Evolutionary conservation across 441 rosid genomes (phyloP).

Genomic region (Adansonia madagascariensis): DNA sequence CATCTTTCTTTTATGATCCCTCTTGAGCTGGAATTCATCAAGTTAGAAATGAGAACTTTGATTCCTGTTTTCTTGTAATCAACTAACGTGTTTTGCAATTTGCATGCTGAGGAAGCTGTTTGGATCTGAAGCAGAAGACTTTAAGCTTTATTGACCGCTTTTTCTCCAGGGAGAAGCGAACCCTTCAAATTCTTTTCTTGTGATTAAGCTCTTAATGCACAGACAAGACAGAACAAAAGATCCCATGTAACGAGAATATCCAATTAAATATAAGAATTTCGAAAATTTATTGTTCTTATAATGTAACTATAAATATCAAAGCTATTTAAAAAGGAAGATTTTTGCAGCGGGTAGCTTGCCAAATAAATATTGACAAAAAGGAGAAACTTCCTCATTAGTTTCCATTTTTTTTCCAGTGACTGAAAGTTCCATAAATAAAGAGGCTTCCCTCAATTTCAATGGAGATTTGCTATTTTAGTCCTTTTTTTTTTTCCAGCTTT

Average conservation of each 20-base stretch:
- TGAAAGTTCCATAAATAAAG: background rate
- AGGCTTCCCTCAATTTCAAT: background rate
- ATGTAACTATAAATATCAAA: background rate
- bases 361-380: background rate
- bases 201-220: conserved; percentile 9
- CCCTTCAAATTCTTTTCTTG: conserved; percentile 1
- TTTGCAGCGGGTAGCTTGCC: background rate
- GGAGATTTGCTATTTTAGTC: background rate
- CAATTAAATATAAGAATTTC: background rate
- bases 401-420: background rate
- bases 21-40: background rate
- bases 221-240: background rate
- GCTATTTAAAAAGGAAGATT: background rate
- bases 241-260: conserved; percentile 11
- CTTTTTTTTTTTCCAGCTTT: background rate
- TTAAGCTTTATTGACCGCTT: conserved; percentile 9
- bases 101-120: conserved; percentile 3
- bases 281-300: background rate
- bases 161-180: background rate
- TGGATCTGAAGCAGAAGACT: background rate
- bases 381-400: background rate
- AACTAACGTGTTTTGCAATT: background rate
- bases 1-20: background rate
- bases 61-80: background rate
- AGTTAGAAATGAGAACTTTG: background rate